Conservation (phyloP, 2,329 filamentous ascomycete species). For the Ramularia endophylla region DNA sequence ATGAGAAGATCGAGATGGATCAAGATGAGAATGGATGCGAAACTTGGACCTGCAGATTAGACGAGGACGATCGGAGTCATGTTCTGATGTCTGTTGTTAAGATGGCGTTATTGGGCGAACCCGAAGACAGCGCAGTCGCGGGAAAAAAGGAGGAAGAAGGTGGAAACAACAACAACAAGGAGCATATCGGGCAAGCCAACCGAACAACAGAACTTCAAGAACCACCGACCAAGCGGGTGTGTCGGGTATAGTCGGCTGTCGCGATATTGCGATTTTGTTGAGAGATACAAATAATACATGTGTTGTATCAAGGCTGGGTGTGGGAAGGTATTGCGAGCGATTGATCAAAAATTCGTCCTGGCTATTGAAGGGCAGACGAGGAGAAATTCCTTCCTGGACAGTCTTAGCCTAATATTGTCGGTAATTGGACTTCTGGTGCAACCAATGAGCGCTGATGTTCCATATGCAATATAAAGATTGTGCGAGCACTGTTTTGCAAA, state of each 20-base stretch:
- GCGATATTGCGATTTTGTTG: no score
- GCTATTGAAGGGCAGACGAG: no score
- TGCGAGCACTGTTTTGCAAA: no score
- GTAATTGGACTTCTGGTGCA: no score
- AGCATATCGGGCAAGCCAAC: neutral
- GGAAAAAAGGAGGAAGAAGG: neutral
- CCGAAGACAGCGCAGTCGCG: neutral
- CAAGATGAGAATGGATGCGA: neutral
- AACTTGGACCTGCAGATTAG: neutral
- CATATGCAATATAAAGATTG: no score
- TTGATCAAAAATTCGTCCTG: no score
- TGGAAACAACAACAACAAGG: neutral
- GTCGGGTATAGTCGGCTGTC: neutral
- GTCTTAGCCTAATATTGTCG: no score
- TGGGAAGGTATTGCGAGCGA: no score
- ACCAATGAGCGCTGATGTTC: no score
- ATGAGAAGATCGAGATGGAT: neutral
- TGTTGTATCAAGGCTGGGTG: no score
- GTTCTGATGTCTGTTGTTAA: neutral
- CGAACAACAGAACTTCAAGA: neutral
- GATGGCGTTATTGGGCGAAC: neutral
- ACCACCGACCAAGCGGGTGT: neutral
- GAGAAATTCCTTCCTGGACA: no score
- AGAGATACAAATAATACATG: no score
- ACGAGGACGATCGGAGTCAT: neutral